These are phyloP conservation scores for Trichoderma pleuroti DNA, from an alignment of 2,329 filamentous ascomycete genomes.

Conservation along the genomic window DNA sequence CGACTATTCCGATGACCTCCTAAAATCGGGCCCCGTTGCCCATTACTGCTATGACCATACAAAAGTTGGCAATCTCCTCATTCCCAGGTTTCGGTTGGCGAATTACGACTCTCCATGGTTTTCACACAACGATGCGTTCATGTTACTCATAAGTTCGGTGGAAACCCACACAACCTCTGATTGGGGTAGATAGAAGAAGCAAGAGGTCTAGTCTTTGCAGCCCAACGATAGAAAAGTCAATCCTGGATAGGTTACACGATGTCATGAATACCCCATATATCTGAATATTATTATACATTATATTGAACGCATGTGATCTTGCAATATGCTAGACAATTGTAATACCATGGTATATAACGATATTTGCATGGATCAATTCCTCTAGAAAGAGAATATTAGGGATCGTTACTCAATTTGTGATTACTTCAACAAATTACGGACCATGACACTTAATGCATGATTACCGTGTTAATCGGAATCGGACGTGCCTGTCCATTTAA, in stretches of 20 bases:
- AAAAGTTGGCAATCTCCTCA: neutral
- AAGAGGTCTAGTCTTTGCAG: neutral
- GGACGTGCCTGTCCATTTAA: no score
- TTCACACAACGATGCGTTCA: neutral
- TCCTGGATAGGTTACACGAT: neutral
- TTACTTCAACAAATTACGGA: neutral
- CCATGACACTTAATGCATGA: neutral
- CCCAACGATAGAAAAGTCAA: neutral
- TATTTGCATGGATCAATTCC: neutral
- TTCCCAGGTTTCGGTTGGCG: neutral
- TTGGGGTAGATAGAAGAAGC: neutral
- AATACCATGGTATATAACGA: no score
- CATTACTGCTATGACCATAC: neutral
- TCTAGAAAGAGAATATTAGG: neutral
- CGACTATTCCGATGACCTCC: neutral
- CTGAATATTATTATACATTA: no score
- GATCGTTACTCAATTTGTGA: neutral
- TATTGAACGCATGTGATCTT: no score
- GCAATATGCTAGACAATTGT: no score
- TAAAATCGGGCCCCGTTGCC: neutral
- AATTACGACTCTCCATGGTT: neutral
- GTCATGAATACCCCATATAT: neutral
- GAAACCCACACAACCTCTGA: neutral
- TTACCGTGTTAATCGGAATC: neutral
- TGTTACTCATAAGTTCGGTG: neutral